Percentiles rank a stretch among this genome's conserved stretches.
Conservation (phyloP, 2,329 filamentous ascomycete species). For the Ilyonectria robusta region DNA sequence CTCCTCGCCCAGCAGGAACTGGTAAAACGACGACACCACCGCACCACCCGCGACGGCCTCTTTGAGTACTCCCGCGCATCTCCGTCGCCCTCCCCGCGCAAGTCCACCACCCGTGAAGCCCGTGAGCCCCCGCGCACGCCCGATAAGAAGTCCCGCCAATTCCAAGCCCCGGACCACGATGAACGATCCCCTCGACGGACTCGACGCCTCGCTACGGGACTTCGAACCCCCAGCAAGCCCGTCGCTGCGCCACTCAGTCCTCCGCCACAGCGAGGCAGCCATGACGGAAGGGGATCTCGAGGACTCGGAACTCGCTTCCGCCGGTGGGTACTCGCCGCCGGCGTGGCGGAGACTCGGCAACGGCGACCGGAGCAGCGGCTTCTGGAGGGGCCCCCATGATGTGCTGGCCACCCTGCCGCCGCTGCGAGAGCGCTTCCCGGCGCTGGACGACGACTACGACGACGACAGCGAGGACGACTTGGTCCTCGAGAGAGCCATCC, state of each 20-base stretch:
- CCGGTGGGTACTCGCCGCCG: constrained; percentile 72
- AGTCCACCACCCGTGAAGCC: constrained; percentile 21
- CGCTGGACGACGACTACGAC: constrained; percentile 31
- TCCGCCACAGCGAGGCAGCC: constrained; percentile 52
- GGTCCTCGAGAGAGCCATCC: constrained; percentile 66
- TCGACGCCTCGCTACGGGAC: constrained; percentile 69
- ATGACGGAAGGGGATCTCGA: constrained; percentile 56
- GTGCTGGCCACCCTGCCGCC: constrained; percentile 61
- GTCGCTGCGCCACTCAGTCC: constrained; percentile 51
- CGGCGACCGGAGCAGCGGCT: constrained; percentile 70
- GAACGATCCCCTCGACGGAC: constrained; percentile 57
- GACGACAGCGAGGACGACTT: constrained; percentile 55
- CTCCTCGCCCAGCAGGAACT: constrained; percentile 27
- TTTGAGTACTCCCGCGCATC: constrained; percentile 17
- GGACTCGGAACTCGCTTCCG: constrained; percentile 64
- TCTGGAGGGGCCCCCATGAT: constrained; percentile 72
- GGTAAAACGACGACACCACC: constrained; percentile 31
- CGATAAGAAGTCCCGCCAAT: constrained; percentile 25
- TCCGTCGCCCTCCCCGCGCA: constrained; percentile 22
- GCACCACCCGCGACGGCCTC: constrained; percentile 16
- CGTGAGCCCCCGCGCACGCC: constrained; percentile 26
- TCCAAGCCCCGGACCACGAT: constrained; percentile 29
- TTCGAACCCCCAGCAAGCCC: constrained; percentile 65
- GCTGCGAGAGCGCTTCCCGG: constrained; percentile 43
- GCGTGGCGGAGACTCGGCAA: constrained; percentile 74